A percentile compares a stretch with the other conserved stretches of the same genome.
These are phyloP conservation scores for Aspergillus ochraceus DNA, from an alignment of 2,329 filamentous ascomycete genomes.

Conservation along the genomic window DNA sequence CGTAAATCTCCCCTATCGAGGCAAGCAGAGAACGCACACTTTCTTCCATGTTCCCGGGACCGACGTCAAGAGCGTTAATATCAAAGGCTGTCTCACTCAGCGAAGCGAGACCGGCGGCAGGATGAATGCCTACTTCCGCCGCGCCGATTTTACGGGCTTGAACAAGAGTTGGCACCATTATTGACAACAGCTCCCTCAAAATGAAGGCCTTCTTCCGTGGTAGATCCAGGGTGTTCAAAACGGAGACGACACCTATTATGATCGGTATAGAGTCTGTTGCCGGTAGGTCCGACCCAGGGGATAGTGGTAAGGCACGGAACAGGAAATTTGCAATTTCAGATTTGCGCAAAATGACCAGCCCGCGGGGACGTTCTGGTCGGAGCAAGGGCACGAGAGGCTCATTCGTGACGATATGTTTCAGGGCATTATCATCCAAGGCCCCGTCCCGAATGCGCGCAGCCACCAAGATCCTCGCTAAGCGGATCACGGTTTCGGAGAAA, in stretches of 20 bases:
- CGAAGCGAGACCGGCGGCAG: constrained; percentile 79
- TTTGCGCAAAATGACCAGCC: constrained; percentile 51
- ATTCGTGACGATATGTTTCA: constrained; percentile 61
- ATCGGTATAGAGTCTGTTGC: constrained; percentile 76
- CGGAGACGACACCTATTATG: constrained; percentile 80
- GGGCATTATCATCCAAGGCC: constrained; percentile 50
- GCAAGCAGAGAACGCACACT: constrained; percentile 41
- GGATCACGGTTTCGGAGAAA: constrained; percentile 58
- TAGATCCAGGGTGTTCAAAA: constrained; percentile 76
- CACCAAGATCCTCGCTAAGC: constrained; percentile 54
- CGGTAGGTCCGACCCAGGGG: constrained; percentile 61
- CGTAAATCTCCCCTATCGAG: constrained; percentile 41
- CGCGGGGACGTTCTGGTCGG: constrained; percentile 36
- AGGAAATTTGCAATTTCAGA: constrained; percentile 65
- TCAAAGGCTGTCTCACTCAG: constrained; percentile 57
- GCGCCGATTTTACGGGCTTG: constrained; percentile 90
- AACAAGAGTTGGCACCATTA: constrained; percentile 79
- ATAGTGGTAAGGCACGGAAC: constrained; percentile 70
- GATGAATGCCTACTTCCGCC: constrained; percentile 94
- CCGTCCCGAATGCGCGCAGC: constrained; percentile 53
- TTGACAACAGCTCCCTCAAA: constrained; percentile 78
- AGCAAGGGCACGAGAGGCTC: constrained; percentile 40
- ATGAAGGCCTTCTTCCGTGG: constrained; percentile 90
- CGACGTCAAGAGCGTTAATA: constrained; percentile 44
- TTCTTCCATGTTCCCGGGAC: constrained; percentile 42